Base-by-base conservation (phyloP, 495 filamentous ascomycete species). In the Baudoinia panamericana region DNA sequence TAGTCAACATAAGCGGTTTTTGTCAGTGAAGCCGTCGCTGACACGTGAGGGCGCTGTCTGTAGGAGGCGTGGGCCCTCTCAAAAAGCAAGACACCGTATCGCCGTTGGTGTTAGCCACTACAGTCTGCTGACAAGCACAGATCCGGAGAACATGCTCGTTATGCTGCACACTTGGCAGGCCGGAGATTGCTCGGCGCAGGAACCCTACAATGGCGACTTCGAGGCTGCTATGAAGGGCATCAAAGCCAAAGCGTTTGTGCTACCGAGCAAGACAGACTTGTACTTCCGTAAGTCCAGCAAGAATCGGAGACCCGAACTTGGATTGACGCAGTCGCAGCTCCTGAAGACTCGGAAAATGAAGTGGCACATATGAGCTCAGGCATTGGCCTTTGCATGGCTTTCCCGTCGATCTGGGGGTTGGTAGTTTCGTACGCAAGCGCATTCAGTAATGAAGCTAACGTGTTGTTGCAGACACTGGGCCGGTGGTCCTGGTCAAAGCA, bases 161-260 rank as follows among this genome's bases (percentile, higher is more conserved):
- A 78, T 82, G 76, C 54, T 75, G 4, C 68, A 76, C 38, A 82
- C 78, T n/a, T 84, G 80, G 80, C 78, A 84, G 56, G 65, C 69
- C 39, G 80, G 68, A 20, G 75, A 84, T 49, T 69, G 72, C 41
- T 76, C 74, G 1, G 51, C 67, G 21, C 75, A 80, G 50, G 68
- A 70, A 34, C 70, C 69, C 18, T 80, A 80, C 43, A 69, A 76
- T 43, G 75, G 75, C 12, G 62, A 77, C 48, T 76, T 82, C 44
- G 66, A 70, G 38, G 66, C 69, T 28, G 75, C 78, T 0, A 67
- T 83, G 72, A 63, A 65, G 30, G 72, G 66, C 21, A 82, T 82
- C 50, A 76, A 76, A 53, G 77, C 76, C 5, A 79, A 76, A 47
- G 70, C 70, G 0, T 56, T 83, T 19, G 73, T 82, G 7, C 50